Conservation (phyloP, 1,284 basidiomycete species). For the Cutaneotrichosporon dermatis region DNA sequence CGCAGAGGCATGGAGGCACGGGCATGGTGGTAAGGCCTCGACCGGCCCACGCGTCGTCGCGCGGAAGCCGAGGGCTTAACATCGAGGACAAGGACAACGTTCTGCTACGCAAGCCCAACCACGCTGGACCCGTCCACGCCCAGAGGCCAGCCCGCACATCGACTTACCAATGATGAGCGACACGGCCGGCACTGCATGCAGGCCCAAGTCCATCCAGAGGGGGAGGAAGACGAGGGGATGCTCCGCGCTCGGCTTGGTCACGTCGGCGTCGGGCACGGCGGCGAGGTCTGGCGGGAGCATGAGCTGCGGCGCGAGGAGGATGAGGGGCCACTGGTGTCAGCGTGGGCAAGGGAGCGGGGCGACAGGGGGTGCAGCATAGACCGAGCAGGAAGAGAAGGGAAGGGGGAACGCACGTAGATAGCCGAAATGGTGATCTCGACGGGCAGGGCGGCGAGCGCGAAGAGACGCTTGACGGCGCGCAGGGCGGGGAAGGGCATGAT, state of each 20-base stretch:
- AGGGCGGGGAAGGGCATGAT: slow-evolving; percentile 54
- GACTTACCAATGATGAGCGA: slow-evolving; percentile 54
- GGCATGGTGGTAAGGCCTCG: too few species aligned
- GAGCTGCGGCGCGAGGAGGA: slow-evolving; percentile 32
- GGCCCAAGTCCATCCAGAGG: slow-evolving; percentile 56
- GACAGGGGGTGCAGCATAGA: too few species aligned
- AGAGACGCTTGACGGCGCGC: slow-evolving; percentile 53
- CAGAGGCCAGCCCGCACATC: too few species aligned
- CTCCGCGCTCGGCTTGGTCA: slow-evolving; percentile 27
- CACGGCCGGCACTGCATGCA: slow-evolving; percentile 64
- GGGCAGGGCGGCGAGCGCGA: slow-evolving; percentile 62
- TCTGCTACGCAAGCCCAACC: too few species aligned
- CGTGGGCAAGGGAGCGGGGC: neutral
- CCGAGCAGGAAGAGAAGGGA: too few species aligned
- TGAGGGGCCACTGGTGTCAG: slow-evolving; percentile 37
- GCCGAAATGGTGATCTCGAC: slow-evolving; percentile 62
- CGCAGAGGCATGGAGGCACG: too few species aligned
- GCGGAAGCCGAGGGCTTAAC: too few species aligned
- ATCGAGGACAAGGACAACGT: too few species aligned
- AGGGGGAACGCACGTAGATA: slow-evolving; percentile 55
- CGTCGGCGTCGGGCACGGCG: slow-evolving; percentile 20
- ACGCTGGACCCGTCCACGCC: too few species aligned
- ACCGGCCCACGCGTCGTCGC: too few species aligned
- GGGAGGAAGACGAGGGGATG: slow-evolving; percentile 55
- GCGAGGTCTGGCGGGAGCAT: slow-evolving; percentile 38